These are phyloP conservation scores for Colletotrichum tamarilloi DNA, from an alignment of 2,329 filamentous ascomycete genomes.

Conservation along the genomic window DNA sequence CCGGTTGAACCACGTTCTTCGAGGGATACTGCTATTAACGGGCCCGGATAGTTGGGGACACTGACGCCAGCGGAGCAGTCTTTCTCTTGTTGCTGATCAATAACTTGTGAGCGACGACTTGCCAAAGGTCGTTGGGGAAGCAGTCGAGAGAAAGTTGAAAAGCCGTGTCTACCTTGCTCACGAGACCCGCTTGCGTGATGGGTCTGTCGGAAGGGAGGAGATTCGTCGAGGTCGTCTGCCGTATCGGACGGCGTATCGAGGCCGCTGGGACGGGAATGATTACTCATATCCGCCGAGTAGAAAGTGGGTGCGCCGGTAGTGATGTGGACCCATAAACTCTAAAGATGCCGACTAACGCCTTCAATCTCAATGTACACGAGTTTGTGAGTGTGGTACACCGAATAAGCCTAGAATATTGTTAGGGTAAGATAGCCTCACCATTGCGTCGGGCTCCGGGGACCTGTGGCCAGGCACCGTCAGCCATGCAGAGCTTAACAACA, in stretches of 20 bases:
- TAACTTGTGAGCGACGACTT: not conserved
- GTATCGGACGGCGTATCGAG: conserved; percentile 22
- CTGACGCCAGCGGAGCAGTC: not conserved
- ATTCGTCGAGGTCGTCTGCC: conserved; percentile 16
- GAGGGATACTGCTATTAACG: not conserved
- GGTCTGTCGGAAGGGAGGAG: conserved; percentile 11
- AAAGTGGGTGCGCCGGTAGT: not conserved
- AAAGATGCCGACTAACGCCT: conserved; percentile 24
- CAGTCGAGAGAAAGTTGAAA: not conserved
- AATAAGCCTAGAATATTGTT: not conserved
- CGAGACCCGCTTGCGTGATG: not conserved
- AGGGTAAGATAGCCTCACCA: conserved; percentile 14
- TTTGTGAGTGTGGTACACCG: not conserved
- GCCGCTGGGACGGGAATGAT: conserved; percentile 25
- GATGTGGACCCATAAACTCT: not conserved
- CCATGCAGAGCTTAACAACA: not conserved
- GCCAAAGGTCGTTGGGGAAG: not conserved
- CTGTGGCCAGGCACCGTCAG: not conserved
- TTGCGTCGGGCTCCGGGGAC: not conserved
- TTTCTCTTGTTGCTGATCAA: conserved; percentile 11
- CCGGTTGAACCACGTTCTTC: not conserved
- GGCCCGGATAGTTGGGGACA: not conserved
- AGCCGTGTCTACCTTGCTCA: not conserved
- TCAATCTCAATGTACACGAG: not conserved
- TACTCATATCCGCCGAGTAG: conserved; percentile 30